Conservation (phyloP, 768 basidiomycete genomes). For the Trichaptum fuscoviolaceum region DNA sequence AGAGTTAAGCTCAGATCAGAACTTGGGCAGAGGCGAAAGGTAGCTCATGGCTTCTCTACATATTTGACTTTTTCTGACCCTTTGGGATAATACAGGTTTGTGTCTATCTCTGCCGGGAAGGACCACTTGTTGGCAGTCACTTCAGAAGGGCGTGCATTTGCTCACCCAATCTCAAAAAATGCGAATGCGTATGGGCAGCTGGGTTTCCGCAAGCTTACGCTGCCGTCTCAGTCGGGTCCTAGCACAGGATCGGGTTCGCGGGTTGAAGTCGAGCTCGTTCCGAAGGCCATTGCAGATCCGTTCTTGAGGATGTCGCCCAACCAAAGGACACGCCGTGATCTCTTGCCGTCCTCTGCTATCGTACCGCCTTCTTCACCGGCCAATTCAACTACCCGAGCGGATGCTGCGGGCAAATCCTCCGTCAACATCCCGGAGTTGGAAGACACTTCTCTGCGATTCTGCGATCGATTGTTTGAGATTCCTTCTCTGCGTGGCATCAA, state of each 20-base stretch:
- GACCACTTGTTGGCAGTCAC: conserved; percentile 72
- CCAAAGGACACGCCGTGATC: conserved; percentile 21
- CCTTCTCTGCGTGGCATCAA: conserved; percentile 61
- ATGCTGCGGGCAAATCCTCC: conserved; percentile 22
- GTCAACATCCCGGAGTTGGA: conserved; percentile 19
- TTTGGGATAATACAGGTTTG: conserved; percentile 44
- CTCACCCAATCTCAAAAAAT: conserved; percentile 64
- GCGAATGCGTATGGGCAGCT: conserved; percentile 85
- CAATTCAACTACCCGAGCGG: no score
- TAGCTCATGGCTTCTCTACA: conserved; percentile 23
- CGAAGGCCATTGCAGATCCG: conserved; percentile 49
- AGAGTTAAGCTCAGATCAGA: conserved; percentile 54
- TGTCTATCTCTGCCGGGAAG: conserved; percentile 65
- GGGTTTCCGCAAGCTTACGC: conserved; percentile 62
- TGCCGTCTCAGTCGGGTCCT: conserved; percentile 32
- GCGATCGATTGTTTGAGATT: conserved; percentile 68
- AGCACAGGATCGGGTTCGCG: conserved; percentile 11
- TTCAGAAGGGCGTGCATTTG: conserved; percentile 68
- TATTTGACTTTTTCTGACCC: neutral
- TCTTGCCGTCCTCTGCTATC: conserved; percentile 21
- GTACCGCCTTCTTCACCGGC: conserved; percentile 19
- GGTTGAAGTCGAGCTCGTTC: conserved; percentile 45
- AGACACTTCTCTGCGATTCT: conserved; percentile 52
- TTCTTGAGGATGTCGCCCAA: conserved; percentile 41
- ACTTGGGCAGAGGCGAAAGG: conserved; percentile 64